phyloP scores from a whole-genome alignment of 2,329 filamentous ascomycete genomes.

The Sporothrix phasma region DNA sequence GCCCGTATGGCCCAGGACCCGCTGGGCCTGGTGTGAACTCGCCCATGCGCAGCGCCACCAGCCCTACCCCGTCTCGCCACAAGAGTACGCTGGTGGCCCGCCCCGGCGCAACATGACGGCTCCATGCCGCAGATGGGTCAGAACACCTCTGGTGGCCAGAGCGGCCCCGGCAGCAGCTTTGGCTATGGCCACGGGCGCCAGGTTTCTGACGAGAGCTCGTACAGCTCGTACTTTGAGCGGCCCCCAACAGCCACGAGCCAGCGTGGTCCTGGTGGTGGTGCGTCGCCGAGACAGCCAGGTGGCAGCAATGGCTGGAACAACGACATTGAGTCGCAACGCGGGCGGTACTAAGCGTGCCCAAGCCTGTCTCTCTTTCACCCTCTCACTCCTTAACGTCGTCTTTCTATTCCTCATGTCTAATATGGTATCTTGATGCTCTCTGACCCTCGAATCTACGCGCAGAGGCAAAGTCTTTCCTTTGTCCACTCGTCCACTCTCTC shows the following conservation, averaged over 20 bases:
- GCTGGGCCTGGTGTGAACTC: slow-evolving; percentile 12
- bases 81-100: slow-evolving; percentile 6
- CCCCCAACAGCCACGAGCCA: slow-evolving; percentile 9
- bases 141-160: not conserved
- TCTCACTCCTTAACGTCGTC: not conserved
- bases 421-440: not conserved
- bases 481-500: not conserved
- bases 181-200: slow-evolving; percentile 16
- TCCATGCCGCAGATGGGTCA: slow-evolving; percentile 19
- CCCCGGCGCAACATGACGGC: slow-evolving; percentile 29
- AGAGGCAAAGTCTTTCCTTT: not conserved
- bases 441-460: not conserved
- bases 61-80: slow-evolving; percentile 15
- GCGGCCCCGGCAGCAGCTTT: not conserved
- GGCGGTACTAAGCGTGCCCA: slow-evolving; percentile 14
- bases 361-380: not conserved
- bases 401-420: not conserved
- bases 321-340: slow-evolving; percentile 20
- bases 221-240: slow-evolving; percentile 17
- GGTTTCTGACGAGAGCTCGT: slow-evolving; percentile 16
- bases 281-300: not conserved
- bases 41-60: slow-evolving; percentile 25
- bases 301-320: slow-evolving; percentile 14
- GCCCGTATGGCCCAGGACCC: slow-evolving; percentile 16
- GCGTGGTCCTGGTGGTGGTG: not conserved